Base-by-base conservation (phyloP, 805 yeast genomes). In the Sungouiella thailandica region DNA sequence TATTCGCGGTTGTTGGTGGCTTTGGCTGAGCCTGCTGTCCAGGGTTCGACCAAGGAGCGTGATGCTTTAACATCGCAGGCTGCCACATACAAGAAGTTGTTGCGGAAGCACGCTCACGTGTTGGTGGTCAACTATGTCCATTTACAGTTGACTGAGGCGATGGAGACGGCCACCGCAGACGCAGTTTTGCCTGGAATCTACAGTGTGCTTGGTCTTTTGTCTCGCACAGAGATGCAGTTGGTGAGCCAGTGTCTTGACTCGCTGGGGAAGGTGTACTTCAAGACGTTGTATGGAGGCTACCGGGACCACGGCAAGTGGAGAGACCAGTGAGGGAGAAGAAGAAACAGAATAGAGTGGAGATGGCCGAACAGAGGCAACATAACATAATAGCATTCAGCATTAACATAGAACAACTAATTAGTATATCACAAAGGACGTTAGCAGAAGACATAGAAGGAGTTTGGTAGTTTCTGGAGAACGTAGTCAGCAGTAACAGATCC, bases 251-350 rank as follows among this genome's bases (percentile, higher is more conserved):
- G 80, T 5, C 58, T 88, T 46, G 96, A 90, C 46, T 53, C 62
- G 15, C 74, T 83, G 25, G 83, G 93, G 4, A 74, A 85, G 46
- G 68, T 78, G 2, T 76, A 80, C 46, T 82, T 79, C 65, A 78
- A 72, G 49, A 64, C 74, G 0, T 50, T 89, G 25, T 86, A 83
- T 47, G 74, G 75, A 6, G 85, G 82, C 41, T 90, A 86, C 61
- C 76, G 74, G 53, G 78, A 72, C 50, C 70, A 68, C 40, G 96
- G 95, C 31, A 84, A 83, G 56, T 89, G 96, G 96, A 75, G 62
- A 37, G 86, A 77, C 40, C 72, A 69, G 30, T 75, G 53, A 43
- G n/a, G n/a, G n/a, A n/a, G n/a, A n/a, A n/a, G n/a, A n/a, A n/a
- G n/a, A n/a, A n/a, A n/a, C n/a, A n/a, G n/a, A n/a, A n/a, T n/a